Percentiles rank a stretch among this genome's conserved stretches.
These are phyloP conservation scores for Vinca minor DNA, from an alignment of 257 asterid species.

Conservation along the genomic window DNA sequence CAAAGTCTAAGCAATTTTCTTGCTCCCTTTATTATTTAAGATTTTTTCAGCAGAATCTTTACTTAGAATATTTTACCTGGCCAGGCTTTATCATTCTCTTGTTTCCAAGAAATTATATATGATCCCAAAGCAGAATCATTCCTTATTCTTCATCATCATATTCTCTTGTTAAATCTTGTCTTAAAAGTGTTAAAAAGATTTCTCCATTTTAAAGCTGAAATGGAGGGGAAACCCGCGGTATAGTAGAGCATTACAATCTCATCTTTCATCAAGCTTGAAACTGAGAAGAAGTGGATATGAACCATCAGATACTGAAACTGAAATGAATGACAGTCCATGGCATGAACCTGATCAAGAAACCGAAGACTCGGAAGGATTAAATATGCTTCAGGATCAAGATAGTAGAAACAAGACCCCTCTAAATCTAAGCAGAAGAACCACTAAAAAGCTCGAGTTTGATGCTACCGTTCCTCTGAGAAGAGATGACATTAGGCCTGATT, in stretches of 20 bases:
- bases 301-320: constrained; percentile 61
- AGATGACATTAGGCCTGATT: constrained; percentile 19
- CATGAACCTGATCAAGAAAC: constrained; percentile 6
- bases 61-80: neutral
- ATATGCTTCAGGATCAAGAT: constrained; percentile 4
- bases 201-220: constrained; percentile 7
- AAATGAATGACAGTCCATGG: constrained; percentile 42
- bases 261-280: constrained; percentile 17
- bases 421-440: neutral
- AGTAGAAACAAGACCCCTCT: constrained; percentile 22
- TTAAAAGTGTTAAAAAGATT: neutral
- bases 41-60: neutral
- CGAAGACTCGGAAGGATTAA: neutral
- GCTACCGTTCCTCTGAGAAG: constrained; percentile 2
- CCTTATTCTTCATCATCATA: constrained; percentile 7
- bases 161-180: neutral
- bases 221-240: constrained; percentile 19
- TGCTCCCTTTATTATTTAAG: neutral
- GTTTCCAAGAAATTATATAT: constrained; percentile 1
- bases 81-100: neutral
- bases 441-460: neutral
- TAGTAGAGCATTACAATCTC: constrained; percentile 12
- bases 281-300: constrained; percentile 52
- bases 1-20: neutral
- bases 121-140: constrained; percentile 2